Evolutionary conservation across 73 alveolate species (phyloP), one percentile per base, ranked within the genome.

Genomic region (Symbiodinium pilosum): DNA sequence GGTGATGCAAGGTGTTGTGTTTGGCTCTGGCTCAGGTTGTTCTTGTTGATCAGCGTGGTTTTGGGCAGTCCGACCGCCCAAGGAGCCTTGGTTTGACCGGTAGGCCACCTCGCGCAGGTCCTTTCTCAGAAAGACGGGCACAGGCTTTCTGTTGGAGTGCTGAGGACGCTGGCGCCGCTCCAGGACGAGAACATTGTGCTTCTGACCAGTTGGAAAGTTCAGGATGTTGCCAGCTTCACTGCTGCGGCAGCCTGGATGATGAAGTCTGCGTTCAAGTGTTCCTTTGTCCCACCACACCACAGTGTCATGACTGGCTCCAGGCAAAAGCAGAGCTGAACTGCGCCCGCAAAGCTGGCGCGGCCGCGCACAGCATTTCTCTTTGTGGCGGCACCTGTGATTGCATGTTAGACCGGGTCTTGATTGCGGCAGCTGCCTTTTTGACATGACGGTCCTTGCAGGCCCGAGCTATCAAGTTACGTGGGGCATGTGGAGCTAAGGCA

Each of bases 11-110:
- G n/a, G n/a, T n/a, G n/a, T n/a, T n/a, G n/a, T n/a, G 69, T 52
- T 52, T 52, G n/a, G n/a, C n/a, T n/a, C 26, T 9, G 52, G 86
- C 83, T 68, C n/a, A 87, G 97, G 97, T 91, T 34, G 42, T 91
- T 39, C 51, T 91, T n/a, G 88, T 91, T 52, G 97, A 91, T 38
- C 97, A 91, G 88, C 97, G 97, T 32, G 97, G 97, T 77, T 91
- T 91, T n/a, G 97, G 97, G 36, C 73, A 56, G 16, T 91, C 97
- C 51, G 97, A 91, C 43, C 97, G 97, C 2, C 88, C 88, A 43
- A 91, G 97, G 97, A 26, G 83, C 36, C 56, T 16, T 38, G 36
- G 68, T n/a, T n/a, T n/a, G n/a, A n/a, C n/a, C n/a, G n/a, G n/a
- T n/a, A n/a, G n/a, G n/a, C n/a, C n/a, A n/a, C n/a, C n/a, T n/a